Percentiles rank a stretch among this genome's conserved stretches.
These are phyloP conservation scores for Colletotrichum sp. DNA, from an alignment of 2,329 filamentous ascomycete species.

Conservation along the genomic window DNA sequence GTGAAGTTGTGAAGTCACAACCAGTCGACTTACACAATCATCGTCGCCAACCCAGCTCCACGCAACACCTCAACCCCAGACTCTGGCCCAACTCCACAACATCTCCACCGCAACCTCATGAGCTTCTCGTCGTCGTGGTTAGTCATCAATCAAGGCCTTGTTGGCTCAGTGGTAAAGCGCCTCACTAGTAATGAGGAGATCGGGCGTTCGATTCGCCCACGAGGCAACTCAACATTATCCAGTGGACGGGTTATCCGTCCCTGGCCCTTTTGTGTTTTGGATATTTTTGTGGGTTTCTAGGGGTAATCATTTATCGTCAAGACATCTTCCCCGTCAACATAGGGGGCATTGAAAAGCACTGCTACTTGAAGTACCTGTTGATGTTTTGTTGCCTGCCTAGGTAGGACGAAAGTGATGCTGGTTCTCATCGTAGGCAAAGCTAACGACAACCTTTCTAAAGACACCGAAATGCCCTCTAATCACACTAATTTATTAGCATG, in stretches of 20 bases:
- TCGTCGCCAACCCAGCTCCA: neutral
- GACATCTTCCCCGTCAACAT: no score
- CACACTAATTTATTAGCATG: no score
- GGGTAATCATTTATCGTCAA: no score
- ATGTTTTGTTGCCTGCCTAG: no score
- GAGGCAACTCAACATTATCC: fast-evolving
- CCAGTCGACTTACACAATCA: neutral
- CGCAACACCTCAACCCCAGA: neutral
- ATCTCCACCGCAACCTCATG: neutral
- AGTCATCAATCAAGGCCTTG: neutral
- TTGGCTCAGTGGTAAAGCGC: neutral
- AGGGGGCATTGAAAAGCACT: no score
- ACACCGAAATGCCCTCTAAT: no score
- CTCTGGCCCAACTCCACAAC: neutral
- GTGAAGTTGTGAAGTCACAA: neutral
- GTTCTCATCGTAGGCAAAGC: no score
- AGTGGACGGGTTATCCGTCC: fast-evolving
- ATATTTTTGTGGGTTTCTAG: no score
- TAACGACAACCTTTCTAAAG: no score
- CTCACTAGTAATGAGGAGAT: neutral
- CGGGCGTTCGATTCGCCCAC: neutral
- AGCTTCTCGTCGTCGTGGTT: neutral
- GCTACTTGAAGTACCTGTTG: no score
- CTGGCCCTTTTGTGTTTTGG: neutral
- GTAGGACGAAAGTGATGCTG: no score